Conservation (phyloP, 2,329 filamentous ascomycete genomes). For the Cordyceps cateniannulata region DNA sequence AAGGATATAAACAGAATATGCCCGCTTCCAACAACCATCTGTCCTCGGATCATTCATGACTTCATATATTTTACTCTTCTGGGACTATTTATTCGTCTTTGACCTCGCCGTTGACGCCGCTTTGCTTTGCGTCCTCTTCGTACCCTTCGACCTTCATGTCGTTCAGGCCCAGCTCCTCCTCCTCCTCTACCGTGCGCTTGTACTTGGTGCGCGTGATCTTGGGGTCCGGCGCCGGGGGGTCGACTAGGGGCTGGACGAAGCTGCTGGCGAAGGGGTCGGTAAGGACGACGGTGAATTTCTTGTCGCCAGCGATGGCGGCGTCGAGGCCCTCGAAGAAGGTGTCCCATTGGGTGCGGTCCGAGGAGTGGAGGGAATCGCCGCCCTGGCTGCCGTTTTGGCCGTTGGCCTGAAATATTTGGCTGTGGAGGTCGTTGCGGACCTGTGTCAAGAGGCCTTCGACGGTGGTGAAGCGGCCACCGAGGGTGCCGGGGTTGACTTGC, state of each 20-base stretch:
- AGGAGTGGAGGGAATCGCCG: constrained; percentile 69
- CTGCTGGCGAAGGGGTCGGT: constrained; percentile 86
- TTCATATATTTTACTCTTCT: background rate
- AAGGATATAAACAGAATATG: constrained; percentile 5
- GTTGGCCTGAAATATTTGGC: constrained; percentile 79
- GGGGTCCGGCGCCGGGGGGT: constrained; percentile 62
- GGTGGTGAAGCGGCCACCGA: constrained; percentile 94
- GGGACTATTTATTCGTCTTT: background rate
- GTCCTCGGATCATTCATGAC: background rate
- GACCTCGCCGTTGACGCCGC: background rate
- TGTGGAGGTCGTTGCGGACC: constrained; percentile 81
- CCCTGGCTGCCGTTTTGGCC: constrained; percentile 64
- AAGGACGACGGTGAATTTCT: constrained; percentile 75
- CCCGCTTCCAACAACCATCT: background rate
- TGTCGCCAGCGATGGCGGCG: constrained; percentile 70
- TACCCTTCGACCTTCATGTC: constrained; percentile 95
- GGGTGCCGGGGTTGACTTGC: constrained; percentile 83
- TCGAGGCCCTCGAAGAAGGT: constrained; percentile 74
- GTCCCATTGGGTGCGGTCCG: constrained; percentile 68
- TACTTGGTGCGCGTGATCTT: constrained; percentile 80
- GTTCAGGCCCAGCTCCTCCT: constrained; percentile 81
- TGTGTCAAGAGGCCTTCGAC: constrained; percentile 91
- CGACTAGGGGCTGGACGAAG: constrained; percentile 86
- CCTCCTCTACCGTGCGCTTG: constrained; percentile 80
- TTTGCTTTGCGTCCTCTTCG: constrained; percentile 33